Percentiles rank a stretch among this genome's conserved stretches.
phyloP scores from a whole-genome alignment of 305 asterid species.

The Andrographis paniculata region DNA sequence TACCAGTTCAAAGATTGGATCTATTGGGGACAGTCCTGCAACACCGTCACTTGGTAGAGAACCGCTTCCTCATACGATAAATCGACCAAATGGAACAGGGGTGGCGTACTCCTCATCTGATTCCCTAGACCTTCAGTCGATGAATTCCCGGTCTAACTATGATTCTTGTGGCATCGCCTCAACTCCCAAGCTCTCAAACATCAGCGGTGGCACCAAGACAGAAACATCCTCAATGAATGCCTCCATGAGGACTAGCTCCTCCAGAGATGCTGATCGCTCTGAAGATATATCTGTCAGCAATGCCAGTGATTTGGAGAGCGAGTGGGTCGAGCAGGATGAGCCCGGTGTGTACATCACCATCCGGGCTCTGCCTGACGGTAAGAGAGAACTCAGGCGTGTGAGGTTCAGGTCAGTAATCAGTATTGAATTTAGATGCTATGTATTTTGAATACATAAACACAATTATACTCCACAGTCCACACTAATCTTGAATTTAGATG shows the following conservation, averaged over 20 bases:
- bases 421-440: too few species aligned
- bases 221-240: constrained; percentile 69
- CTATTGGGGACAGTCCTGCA: constrained; percentile 59
- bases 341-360: constrained; percentile 84
- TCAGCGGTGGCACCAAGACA: constrained; percentile 63
- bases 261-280: constrained; percentile 62
- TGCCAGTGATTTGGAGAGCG: constrained; percentile 73
- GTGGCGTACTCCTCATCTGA: constrained; percentile 71
- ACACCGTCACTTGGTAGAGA: constrained; percentile 73
- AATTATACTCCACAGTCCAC: too few species aligned
- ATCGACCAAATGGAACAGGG: constrained; percentile 33
- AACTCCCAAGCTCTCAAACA: constrained; percentile 80
- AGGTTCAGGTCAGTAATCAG: constrained; percentile 57
- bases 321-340: constrained; percentile 88
- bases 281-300: constrained; percentile 76
- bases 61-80: constrained; percentile 53
- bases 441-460: too few species aligned
- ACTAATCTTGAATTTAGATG: too few species aligned
- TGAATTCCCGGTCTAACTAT: constrained; percentile 42
- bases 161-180: constrained; percentile 62
- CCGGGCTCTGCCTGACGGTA: constrained; percentile 66
- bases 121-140: constrained; percentile 46
- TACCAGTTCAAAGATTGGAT: constrained; percentile 49
- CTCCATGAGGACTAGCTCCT: constrained; percentile 66
- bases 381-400: constrained; percentile 78